phyloP scores from a whole-genome alignment of 371 early-diverging fungal species.

The Mucor irregularis region DNA sequence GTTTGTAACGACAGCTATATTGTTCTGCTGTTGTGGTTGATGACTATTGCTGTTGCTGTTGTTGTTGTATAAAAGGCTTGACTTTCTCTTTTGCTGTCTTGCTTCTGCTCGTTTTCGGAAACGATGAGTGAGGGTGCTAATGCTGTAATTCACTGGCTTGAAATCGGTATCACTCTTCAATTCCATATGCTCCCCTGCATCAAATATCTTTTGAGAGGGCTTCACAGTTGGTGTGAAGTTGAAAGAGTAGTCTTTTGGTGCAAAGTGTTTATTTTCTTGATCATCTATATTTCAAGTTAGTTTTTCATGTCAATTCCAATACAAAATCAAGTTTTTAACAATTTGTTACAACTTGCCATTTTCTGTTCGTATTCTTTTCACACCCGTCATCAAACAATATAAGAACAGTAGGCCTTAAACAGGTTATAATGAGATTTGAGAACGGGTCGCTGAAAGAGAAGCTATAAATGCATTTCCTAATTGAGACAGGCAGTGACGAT shows the following conservation, averaged over 20 bases:
- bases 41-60: background rate
- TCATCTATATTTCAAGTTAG: background rate
- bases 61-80: no score
- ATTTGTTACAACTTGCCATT: background rate
- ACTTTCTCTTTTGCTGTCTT: no score
- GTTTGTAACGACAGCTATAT: no score
- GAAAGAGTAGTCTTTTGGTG: conserved; percentile 15
- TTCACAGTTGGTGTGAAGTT: conserved; percentile 24
- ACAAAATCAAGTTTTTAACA: background rate
- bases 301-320: background rate
- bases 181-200: no score
- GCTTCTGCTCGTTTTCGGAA: no score
- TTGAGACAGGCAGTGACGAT: no score
- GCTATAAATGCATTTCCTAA: background rate
- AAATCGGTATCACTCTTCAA: no score
- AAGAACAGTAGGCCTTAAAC: no score
- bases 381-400: background rate
- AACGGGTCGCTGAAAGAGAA: no score
- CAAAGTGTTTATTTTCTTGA: background rate
- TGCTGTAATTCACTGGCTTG: background rate
- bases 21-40: background rate
- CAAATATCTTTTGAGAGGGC: conserved; percentile 23
- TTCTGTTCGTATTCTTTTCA: conserved; percentile 1
- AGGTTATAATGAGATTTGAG: no score
- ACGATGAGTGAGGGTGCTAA: background rate